Conservation (phyloP, 2,329 filamentous ascomycete genomes). For the Exophiala spinifera region DNA sequence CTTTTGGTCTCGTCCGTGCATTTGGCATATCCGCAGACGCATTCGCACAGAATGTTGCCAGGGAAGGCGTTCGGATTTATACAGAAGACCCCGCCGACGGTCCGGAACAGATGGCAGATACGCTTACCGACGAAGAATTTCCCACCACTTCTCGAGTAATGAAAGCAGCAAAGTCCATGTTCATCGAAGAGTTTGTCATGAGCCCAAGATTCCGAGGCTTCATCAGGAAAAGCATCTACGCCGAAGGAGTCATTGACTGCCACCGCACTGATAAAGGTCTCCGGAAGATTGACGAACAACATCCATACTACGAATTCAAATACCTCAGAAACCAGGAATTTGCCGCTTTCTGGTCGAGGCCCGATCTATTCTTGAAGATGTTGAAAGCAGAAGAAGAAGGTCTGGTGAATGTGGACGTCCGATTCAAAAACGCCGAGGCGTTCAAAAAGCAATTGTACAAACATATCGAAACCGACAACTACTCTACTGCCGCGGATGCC, state of each 20-base stretch:
- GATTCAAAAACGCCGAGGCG: constrained; percentile 69
- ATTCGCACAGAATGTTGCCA: constrained; percentile 80
- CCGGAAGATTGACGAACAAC: constrained; percentile 87
- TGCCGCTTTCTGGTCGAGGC: constrained; percentile 72
- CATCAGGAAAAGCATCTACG: constrained; percentile 79
- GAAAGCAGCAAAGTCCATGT: constrained; percentile 78
- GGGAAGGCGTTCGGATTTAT: constrained; percentile 72
- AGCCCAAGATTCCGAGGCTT: constrained; percentile 88
- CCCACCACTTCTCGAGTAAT: constrained; percentile 72
- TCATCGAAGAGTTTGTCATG: constrained; percentile 82
- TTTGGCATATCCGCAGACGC: constrained; percentile 88
- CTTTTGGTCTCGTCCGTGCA: constrained; percentile 77
- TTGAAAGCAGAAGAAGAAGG: constrained; percentile 94
- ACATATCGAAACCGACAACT: constrained; percentile 91
- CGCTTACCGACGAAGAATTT: constrained; percentile 68
- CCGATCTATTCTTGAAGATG: constrained; percentile 94
- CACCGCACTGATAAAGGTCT: constrained; percentile 90
- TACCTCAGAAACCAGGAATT: constrained; percentile 90
- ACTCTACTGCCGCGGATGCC: constrained; percentile 87
- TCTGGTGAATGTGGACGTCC: constrained; percentile 78
- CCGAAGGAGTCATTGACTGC: constrained; percentile 79
- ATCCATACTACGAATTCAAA: constrained; percentile 97
- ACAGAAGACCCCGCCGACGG: constrained; percentile 78
- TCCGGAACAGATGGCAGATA: constrained; percentile 84
- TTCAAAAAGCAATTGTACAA: constrained; percentile 74